Evolutionary conservation across 1,284 basidiomycete species (phyloP), one percentile per base, ranked within the genome.

Genomic region (Meripilus lineatus): DNA sequence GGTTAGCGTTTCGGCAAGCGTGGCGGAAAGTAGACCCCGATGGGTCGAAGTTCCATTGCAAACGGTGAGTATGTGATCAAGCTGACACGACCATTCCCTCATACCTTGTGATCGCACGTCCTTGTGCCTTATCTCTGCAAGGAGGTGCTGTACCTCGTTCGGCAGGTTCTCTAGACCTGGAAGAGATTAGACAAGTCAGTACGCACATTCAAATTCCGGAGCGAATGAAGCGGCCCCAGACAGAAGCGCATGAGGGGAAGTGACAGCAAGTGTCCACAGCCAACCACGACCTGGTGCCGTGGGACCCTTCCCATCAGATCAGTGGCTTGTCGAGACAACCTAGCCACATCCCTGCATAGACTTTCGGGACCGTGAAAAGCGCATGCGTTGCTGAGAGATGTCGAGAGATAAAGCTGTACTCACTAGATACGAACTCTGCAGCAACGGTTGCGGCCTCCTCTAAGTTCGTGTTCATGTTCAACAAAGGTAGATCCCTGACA

Each of bases 111-210:
- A 69, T 48, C 67, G 66, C 25, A 58, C 58, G 44, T 81, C 79
- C 56, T 75, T 79, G 50, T 74, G 72, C 47, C 74, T 75, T 42
- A 90, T 88, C 63, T 89, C 86, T 39, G 80, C 74, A 10, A 89
- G 68, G 7, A 89, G 66, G 58, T 81, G 81, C 25, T 77, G 76
- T 5, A 89, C 77, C 61, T 89, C 87, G 43, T 73, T 75, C 0
- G 84, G 83, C 34, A 89, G 68, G 57, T 89, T 89, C 51, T 90
- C 87, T 23, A 90, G 69, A 53, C 77, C 86, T 87, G 58, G 24
- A 48, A 28, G 36, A 22, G 21, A 32, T n/a, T n/a, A n/a, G n/a
- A n/a, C n/a, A n/a, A n/a, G n/a, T n/a, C n/a, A n/a, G n/a, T n/a
- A n/a, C n/a, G n/a, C n/a, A n/a, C n/a, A n/a, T n/a, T n/a, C n/a